These are phyloP conservation scores for Penicillium glabrum DNA, from an alignment of 2,329 filamentous ascomycete genomes.

Conservation along the genomic window DNA sequence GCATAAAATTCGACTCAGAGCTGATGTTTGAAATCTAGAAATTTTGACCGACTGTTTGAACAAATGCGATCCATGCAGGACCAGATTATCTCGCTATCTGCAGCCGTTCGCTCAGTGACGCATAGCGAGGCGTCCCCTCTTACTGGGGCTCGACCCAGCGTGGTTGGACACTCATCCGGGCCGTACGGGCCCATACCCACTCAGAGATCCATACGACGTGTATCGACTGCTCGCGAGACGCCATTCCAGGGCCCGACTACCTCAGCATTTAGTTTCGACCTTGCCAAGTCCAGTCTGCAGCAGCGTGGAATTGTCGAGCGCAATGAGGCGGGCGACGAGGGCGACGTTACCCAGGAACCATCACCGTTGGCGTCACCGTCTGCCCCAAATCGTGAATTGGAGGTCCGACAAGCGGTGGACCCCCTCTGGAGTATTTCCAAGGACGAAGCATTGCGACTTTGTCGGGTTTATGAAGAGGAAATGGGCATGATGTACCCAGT, in stretches of 20 bases:
- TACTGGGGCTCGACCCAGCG: slow-evolving; percentile 8
- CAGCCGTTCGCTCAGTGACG: slow-evolving; percentile 67
- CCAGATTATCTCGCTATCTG: slow-evolving; percentile 74
- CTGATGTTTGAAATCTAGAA: slow-evolving; percentile 8
- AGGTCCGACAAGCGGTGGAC: slow-evolving; percentile 52
- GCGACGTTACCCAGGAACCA: slow-evolving; percentile 53
- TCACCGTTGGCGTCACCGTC: slow-evolving; percentile 34
- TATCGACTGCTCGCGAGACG: slow-evolving; percentile 48
- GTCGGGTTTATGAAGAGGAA: slow-evolving; percentile 79
- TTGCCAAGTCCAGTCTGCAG: slow-evolving; percentile 80
- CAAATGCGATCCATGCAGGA: slow-evolving; percentile 49
- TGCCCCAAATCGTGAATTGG: slow-evolving; percentile 20
- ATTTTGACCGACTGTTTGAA: slow-evolving; percentile 28
- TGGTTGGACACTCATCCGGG: background rate
- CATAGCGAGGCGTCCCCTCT: slow-evolving; percentile 24
- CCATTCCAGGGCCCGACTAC: slow-evolving; percentile 85
- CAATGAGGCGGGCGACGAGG: slow-evolving; percentile 47
- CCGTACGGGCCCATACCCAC: slow-evolving; percentile 8
- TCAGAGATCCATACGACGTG: slow-evolving; percentile 17
- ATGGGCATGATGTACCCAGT: slow-evolving; percentile 89
- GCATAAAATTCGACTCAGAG: background rate
- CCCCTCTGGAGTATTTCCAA: slow-evolving; percentile 74
- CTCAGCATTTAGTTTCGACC: slow-evolving; percentile 76
- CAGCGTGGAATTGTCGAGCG: slow-evolving; percentile 77
- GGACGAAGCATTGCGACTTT: slow-evolving; percentile 76